phyloP scores from a whole-genome alignment of 208 protist genomes.

The Trypanosomatidae sp. region DNA sequence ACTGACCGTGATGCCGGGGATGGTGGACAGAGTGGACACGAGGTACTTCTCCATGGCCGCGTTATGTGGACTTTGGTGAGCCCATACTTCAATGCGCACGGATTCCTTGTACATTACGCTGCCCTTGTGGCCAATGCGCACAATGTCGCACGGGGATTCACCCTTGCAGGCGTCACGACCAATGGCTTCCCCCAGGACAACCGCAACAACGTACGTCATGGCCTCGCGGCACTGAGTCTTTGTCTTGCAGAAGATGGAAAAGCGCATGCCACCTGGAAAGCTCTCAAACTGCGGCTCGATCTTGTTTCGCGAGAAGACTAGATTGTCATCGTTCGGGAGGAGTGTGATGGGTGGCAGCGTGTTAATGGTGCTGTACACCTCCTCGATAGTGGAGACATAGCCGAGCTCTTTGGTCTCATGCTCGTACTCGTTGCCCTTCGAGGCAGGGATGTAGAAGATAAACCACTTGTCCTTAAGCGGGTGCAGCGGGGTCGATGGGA shows the following conservation, averaged over 20 bases:
- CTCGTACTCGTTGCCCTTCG: constrained; percentile 50
- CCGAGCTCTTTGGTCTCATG: constrained; percentile 60
- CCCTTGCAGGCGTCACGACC: constrained; percentile 44
- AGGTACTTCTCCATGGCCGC: constrained; percentile 57
- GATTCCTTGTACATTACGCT: constrained; percentile 56
- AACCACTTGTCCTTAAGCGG: constrained; percentile 82
- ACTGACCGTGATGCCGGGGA: constrained; percentile 54
- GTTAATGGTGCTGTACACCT: constrained; percentile 74
- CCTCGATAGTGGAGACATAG: constrained; percentile 74
- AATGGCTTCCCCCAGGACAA: constrained; percentile 74
- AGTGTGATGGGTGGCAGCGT: constrained; percentile 62
- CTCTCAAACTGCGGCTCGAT: constrained; percentile 76
- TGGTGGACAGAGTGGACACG: constrained; percentile 35
- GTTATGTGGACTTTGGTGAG: constrained; percentile 36
- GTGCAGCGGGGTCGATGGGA: constrained; percentile 33
- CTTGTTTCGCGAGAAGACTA: constrained; percentile 79
- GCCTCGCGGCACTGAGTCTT: constrained; percentile 64
- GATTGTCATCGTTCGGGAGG: constrained; percentile 61
- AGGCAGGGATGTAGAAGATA: constrained; percentile 70
- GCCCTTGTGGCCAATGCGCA: constrained; percentile 79
- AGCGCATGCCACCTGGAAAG: constrained; percentile 65
- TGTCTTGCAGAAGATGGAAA: constrained; percentile 71
- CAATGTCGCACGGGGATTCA: constrained; percentile 54
- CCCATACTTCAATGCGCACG: constrained; percentile 72
- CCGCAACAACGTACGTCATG: constrained; percentile 49